Percentiles rank a stretch among this genome's conserved stretches.
Evolutionary conservation across 1,284 basidiomycete genomes (phyloP).

Genomic region (Fereydounia khargensis): DNA sequence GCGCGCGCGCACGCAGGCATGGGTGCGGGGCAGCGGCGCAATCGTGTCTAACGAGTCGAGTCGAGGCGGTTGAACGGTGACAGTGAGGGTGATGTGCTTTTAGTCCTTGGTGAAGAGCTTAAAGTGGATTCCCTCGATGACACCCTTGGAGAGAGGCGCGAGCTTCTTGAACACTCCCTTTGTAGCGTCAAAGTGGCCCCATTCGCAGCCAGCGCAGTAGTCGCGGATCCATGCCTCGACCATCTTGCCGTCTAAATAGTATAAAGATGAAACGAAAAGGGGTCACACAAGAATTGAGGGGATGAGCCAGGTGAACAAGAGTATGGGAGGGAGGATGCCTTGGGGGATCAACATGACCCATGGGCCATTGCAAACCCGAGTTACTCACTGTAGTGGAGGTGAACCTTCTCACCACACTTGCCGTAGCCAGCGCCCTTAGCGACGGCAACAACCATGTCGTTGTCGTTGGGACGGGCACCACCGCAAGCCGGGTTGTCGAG

Average conservation of each 20-base stretch:
- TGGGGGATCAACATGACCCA: no score
- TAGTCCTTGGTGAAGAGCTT: slow-evolving; percentile 34
- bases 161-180: slow-evolving; percentile 45
- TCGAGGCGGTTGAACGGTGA: no score
- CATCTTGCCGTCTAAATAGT: slow-evolving; percentile 33
- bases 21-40: no score
- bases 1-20: no score
- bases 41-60: no score
- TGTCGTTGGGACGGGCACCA: slow-evolving; percentile 38
- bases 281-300: no score
- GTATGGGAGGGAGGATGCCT: background rate
- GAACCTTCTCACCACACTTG: slow-evolving; percentile 46
- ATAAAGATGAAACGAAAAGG: no score
- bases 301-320: no score
- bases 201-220: slow-evolving; percentile 40
- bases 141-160: slow-evolving; percentile 37
- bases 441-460: slow-evolving; percentile 43
- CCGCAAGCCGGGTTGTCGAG: slow-evolving; percentile 49
- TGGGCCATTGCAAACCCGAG: background rate
- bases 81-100: background rate
- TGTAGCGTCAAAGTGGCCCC: slow-evolving; percentile 41
- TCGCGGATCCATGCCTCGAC: slow-evolving; percentile 40
- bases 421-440: slow-evolving; percentile 37
- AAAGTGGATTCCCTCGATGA: slow-evolving; percentile 36
- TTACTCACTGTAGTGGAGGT: slow-evolving; percentile 29